Evolutionary conservation across 345 rosid genomes (phyloP), one percentile per base, ranked within the genome.

Genomic region (Citrus medica): DNA sequence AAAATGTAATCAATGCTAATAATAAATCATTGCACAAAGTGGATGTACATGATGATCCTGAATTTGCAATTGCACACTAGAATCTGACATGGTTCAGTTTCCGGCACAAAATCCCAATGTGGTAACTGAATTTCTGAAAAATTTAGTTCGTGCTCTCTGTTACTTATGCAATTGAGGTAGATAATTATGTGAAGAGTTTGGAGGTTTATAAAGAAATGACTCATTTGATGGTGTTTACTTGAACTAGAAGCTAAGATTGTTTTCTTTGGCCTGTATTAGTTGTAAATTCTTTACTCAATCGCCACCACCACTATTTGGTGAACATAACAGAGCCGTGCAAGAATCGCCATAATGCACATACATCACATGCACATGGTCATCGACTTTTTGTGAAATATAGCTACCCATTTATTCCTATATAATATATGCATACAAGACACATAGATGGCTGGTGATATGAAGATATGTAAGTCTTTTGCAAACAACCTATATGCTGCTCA

Each of bases 31-130:
- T 46, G 51, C 5, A 33, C 68, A 60, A 74, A 58, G 46, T 61
- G n/a, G n/a, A 63, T 21, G 71, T 83, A 86, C 89, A 78, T 82
- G 74, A 25, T 80, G 65, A 73, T 86, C 85, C 32, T 76, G 80
- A 63, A 84, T 55, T 9, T 73, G 58, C 70, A 86, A 48, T 25
- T 82, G 69, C 79, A 86, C 85, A 7, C 61, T 46, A 74, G 71
- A 79, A 65, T 24, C 67, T 68, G 86, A 77, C 88, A 86, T 81
- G 25, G 55, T 42, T 68, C 48, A 22, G 25, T 28, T 13, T 33
- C 27, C 14, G 19, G 30, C 24, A 75, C 77, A 65, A 38, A 7
- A 37, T n/a, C 5, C 14, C 27, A 17, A 32, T 5, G 7, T 28
- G 37, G 21, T 27, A 27, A 62, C 21, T 62, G 8, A 62, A 62